Evolutionary conservation across 768 basidiomycete species (phyloP).

Genomic region (Leccinum subtestaceum): DNA sequence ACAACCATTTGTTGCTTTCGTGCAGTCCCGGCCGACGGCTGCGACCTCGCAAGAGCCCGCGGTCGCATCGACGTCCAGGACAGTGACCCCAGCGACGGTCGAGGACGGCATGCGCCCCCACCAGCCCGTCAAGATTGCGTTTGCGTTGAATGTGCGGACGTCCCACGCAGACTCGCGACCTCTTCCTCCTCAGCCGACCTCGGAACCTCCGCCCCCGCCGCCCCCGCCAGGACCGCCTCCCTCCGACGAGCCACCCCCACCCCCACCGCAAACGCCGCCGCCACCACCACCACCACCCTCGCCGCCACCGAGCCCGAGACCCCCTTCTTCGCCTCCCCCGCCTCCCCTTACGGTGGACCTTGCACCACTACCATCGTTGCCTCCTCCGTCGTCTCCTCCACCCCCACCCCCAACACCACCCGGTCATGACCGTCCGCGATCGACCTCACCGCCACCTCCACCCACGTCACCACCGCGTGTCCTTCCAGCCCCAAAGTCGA

Average conservation of each 20-base stretch:
- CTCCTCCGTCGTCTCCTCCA: slow-evolving; percentile 10
- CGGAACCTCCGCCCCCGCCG: slow-evolving; percentile 37
- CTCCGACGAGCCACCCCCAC: slow-evolving; percentile 17
- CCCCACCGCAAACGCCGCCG: slow-evolving; percentile 25
- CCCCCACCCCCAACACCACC: slow-evolving; percentile 6
- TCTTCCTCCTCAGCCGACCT: slow-evolving; percentile 37
- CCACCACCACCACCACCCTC: slow-evolving; percentile 21
- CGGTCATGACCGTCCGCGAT: slow-evolving; percentile 17
- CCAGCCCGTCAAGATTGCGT: slow-evolving; percentile 32
- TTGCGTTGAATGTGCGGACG: slow-evolving; percentile 31
- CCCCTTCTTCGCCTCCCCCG: slow-evolving; percentile 23
- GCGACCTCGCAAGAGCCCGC: slow-evolving; percentile 15
- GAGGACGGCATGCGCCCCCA: slow-evolving; percentile 32
- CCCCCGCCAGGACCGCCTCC: slow-evolving; percentile 33
- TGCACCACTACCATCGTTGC: slow-evolving; percentile 21
- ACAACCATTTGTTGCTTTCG: slow-evolving; percentile 3
- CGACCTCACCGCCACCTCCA: slow-evolving; percentile 25
- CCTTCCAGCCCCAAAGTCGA: slow-evolving; percentile 25
- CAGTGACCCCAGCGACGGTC: slow-evolving; percentile 20
- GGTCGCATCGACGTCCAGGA: slow-evolving; percentile 15
- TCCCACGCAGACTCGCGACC: slow-evolving; percentile 25
- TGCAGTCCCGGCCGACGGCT: slow-evolving; percentile 15
- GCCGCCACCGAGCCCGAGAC: slow-evolving; percentile 20
- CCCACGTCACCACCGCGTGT: slow-evolving; percentile 24
- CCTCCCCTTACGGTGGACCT: not conserved